Conservation (phyloP, 2,329 filamentous ascomycete genomes). For the Fusarium heterosporum region DNA sequence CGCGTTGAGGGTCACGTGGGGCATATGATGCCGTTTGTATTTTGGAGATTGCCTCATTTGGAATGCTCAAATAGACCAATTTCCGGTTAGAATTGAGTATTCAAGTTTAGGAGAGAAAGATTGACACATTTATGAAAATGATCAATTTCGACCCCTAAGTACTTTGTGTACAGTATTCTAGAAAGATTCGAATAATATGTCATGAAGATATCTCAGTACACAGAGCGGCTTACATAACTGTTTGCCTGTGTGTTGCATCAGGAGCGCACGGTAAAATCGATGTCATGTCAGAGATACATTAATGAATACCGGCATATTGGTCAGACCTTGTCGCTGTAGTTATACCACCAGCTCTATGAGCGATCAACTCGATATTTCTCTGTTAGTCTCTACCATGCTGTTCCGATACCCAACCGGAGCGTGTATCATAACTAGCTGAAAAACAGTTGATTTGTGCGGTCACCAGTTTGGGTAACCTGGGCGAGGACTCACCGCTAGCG, state of each 20-base stretch:
- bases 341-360: not conserved
- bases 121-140: no score
- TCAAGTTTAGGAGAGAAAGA: not conserved
- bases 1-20: constrained; percentile 35
- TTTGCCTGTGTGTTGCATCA: not conserved
- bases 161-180: not conserved
- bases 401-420: not conserved
- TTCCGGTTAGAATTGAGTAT: not conserved
- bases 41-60: constrained; percentile 23
- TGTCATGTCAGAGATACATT: constrained; percentile 26
- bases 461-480: constrained; percentile 16
- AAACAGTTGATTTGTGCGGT: not conserved
- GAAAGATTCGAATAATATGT: no score
- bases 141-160: no score
- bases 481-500: constrained; percentile 18
- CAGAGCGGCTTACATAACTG: not conserved
- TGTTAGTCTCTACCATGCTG: not conserved
- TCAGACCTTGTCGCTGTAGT: constrained; percentile 20
- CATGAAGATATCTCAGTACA: not conserved
- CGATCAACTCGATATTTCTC: not conserved
- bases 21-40: constrained; percentile 26
- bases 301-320: constrained; percentile 20
- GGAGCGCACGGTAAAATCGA: constrained; percentile 14
- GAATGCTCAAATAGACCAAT: constrained; percentile 4
- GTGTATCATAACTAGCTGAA: constrained; percentile 2